Percentiles rank a stretch among this genome's conserved stretches.
Evolutionary conservation across 257 asterid genomes (phyloP).

Genomic region (Catharanthus roseus): DNA sequence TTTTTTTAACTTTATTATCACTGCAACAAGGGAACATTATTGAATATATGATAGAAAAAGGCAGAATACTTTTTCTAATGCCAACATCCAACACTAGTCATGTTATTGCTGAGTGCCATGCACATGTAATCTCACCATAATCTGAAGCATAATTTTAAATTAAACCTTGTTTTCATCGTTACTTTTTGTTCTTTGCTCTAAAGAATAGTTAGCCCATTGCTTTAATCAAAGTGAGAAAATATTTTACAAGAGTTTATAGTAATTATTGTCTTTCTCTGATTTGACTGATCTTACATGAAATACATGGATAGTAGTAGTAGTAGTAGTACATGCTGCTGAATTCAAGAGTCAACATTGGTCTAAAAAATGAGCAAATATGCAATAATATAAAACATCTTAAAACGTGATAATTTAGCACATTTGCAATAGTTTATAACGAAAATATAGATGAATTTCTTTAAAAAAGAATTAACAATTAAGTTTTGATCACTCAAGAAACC

Average conservation of each 20-base stretch:
- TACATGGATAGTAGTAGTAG: too few relatives aligned
- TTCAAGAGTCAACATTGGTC: conserved; percentile 15
- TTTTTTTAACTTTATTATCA: too few relatives aligned
- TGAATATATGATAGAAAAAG: conserved; percentile 1
- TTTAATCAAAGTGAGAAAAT: too few relatives aligned
- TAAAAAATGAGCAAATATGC: not conserved
- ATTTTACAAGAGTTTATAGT: too few relatives aligned
- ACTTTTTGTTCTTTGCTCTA: too few relatives aligned
- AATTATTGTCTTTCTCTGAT: too few relatives aligned
- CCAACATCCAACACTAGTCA: conserved; percentile 7
- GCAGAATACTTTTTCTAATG: not conserved
- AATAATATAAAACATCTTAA: conserved; percentile 1
- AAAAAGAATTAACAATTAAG: too few relatives aligned
- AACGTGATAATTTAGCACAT: not conserved
- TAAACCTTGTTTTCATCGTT: conserved; percentile 17
- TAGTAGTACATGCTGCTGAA: too few relatives aligned
- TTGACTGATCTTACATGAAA: too few relatives aligned
- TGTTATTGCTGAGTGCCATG: conserved; percentile 18
- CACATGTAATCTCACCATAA: conserved; percentile 20
- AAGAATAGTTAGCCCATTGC: too few relatives aligned
- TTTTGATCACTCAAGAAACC: not conserved
- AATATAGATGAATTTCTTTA: not conserved
- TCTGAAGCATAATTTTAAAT: conserved; percentile 10
- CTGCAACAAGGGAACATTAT: too few relatives aligned
- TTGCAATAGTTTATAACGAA: not conserved